phyloP scores from a whole-genome alignment of 2,329 filamentous ascomycete genomes.

The Paraconiothyrium sp. region DNA sequence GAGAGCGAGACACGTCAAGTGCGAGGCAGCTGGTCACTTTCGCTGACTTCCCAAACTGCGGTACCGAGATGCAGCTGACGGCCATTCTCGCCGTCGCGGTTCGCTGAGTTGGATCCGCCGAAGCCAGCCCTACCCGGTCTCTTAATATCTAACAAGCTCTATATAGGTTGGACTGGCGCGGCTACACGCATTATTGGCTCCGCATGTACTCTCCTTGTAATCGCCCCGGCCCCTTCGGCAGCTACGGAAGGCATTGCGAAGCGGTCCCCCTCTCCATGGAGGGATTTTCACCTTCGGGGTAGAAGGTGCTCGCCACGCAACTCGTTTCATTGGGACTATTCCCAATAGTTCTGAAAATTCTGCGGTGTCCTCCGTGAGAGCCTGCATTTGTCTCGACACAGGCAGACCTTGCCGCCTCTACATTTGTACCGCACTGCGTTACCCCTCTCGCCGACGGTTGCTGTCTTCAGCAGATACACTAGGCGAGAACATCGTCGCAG shows the following conservation, averaged over 20 bases:
- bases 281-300: constrained; percentile 6
- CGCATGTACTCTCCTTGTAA: neutral
- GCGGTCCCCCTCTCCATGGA: neutral
- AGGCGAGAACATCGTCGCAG: constrained; percentile 9
- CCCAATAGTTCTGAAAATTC: neutral
- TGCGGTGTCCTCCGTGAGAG: neutral
- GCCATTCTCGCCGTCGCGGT: constrained; percentile 8
- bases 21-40: neutral
- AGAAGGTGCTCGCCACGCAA: neutral
- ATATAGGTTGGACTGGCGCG: neutral
- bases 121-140: constrained; percentile 20
- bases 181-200: neutral
- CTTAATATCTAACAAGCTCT: constrained; percentile 19
- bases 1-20: constrained; percentile 24
- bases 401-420: neutral
- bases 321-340: neutral
- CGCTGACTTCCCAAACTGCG: constrained; percentile 2
- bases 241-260: neutral
- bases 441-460: neutral
- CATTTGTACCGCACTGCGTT: neutral
- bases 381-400: neutral
- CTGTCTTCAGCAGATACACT: neutral
- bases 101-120: neutral
- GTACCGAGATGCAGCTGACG: constrained; percentile 19
- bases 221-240: constrained; percentile 9